Percentiles rank a stretch among this genome's conserved stretches.
Evolutionary conservation across 2,329 filamentous ascomycete genomes (phyloP).

Genomic region (Colletotrichum tabaci): DNA sequence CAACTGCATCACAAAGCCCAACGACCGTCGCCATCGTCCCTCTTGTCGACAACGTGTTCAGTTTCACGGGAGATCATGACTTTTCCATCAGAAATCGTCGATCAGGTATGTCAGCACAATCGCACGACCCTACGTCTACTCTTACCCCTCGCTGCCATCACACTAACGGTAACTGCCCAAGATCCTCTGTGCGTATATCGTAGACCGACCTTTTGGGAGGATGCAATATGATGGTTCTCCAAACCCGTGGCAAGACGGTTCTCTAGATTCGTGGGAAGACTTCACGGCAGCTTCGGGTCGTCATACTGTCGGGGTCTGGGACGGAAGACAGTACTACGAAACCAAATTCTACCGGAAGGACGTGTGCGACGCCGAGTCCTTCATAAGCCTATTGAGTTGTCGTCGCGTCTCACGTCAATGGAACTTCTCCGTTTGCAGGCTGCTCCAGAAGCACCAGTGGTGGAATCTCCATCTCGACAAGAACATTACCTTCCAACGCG

Average conservation of each 20-base stretch:
- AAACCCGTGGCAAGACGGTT: background rate
- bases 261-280: background rate
- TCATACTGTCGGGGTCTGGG: background rate
- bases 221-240: background rate
- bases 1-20: background rate
- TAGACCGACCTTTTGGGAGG: background rate
- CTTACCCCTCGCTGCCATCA: too few relatives aligned
- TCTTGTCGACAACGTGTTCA: too few relatives aligned
- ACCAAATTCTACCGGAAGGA: background rate
- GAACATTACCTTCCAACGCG: background rate
- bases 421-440: constrained; percentile 1
- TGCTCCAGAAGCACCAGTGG: constrained; percentile 12
- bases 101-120: constrained; percentile 1
- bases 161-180: background rate
- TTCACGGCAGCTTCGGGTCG: background rate
- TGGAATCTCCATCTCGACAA: constrained; percentile 24
- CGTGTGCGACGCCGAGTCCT: background rate
- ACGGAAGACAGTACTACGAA: background rate
- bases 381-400: background rate
- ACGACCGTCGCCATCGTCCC: too few relatives aligned
- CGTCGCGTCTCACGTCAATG: constrained; percentile 19
- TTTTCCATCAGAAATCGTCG: constrained; percentile 11
- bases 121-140: background rate
- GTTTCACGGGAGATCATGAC: background rate
- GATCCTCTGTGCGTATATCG: background rate